These are phyloP conservation scores for Nakataea oryzae DNA, from an alignment of 2,329 filamentous ascomycete genomes.

Conservation along the genomic window DNA sequence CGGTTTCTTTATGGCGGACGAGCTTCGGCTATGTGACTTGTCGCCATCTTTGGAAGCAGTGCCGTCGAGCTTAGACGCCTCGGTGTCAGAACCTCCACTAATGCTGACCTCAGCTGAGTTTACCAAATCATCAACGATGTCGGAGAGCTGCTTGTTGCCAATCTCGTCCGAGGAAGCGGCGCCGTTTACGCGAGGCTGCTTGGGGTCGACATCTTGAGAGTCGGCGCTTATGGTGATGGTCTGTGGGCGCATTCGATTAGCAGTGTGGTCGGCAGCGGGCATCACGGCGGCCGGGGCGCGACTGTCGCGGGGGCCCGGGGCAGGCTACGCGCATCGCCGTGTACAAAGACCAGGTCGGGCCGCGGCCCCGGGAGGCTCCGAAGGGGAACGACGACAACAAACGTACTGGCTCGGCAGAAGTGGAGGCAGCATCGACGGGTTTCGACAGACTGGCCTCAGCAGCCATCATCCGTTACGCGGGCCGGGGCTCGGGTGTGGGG, in stretches of 20 bases:
- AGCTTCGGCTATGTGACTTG: constrained; percentile 46
- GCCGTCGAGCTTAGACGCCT: constrained; percentile 52
- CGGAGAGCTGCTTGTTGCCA: constrained; percentile 46
- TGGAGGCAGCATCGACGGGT: constrained; percentile 42
- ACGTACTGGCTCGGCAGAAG: constrained; percentile 29
- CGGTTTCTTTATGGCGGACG: constrained; percentile 60
- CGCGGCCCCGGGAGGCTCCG: not conserved
- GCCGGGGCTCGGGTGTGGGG: constrained; percentile 14
- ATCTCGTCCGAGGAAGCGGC: constrained; percentile 35
- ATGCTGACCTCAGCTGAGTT: constrained; percentile 57
- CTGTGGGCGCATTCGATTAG: constrained; percentile 12
- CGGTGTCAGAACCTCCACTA: constrained; percentile 68
- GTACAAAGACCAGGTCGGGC: not conserved
- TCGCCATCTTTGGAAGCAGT: constrained; percentile 44
- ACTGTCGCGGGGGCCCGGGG: not conserved
- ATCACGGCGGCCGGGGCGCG: too few species aligned
- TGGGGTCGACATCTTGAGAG: constrained; percentile 35
- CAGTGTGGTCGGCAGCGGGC: not conserved
- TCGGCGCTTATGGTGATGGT: constrained; percentile 24
- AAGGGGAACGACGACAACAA: not conserved
- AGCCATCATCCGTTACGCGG: constrained; percentile 52
- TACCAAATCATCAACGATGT: constrained; percentile 45
- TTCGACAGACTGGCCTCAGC: constrained; percentile 46
- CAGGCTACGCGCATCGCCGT: too few species aligned
- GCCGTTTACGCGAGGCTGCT: constrained; percentile 38